Evolutionary conservation across 352 stramenopile genomes (phyloP), one percentile per base, ranked within the genome.

Genomic region (Phytophthora brassicae): DNA sequence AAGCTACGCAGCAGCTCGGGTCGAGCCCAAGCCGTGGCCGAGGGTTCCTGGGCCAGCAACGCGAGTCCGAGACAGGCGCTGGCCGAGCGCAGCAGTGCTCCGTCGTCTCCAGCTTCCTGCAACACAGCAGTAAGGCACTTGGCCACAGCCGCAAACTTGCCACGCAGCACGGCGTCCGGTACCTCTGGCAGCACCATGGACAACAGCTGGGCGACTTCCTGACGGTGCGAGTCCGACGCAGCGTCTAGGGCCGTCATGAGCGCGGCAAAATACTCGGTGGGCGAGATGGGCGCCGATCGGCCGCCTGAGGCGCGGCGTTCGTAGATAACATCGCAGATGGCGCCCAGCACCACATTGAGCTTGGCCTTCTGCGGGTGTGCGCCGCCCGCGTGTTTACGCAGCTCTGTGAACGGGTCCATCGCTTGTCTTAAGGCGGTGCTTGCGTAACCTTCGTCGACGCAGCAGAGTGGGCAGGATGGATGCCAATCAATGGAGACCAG

Each of bases 231-330:
- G 45, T 77, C 72, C 22, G 75, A 74, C 5, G 79, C 81, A 1
- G 84, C 81, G 64, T 95, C 86, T 51, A 95, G 74, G 47, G 82
- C 86, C 16, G 86, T 95, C 86, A 95, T 94, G 52, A 95, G 75
- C 55, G 86, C 84, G 12, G 86, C 86, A 55, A 95, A 95, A 61
- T 95, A 95, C 74, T 95, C 86, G 28, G 84, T 92, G 60, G 75
- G 77, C n/a, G 84, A 88, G 49, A 89, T 84, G 13, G 81, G 63
- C 2, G 39, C 49, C 47, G 45, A 31, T 41, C 66, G 45, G 28
- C 68, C 66, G 17, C 24, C 52, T 33, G 20, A 66, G 35, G 53
- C 41, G 57, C 86, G 82, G 17, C 83, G 84, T 57, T 95, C 86
- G 54, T 84, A 75, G 72, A 95, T 95, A 44, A 95, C 81, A 23